Conservation (phyloP, 768 basidiomycete genomes). For the Cyclocybe aegerita region DNA sequence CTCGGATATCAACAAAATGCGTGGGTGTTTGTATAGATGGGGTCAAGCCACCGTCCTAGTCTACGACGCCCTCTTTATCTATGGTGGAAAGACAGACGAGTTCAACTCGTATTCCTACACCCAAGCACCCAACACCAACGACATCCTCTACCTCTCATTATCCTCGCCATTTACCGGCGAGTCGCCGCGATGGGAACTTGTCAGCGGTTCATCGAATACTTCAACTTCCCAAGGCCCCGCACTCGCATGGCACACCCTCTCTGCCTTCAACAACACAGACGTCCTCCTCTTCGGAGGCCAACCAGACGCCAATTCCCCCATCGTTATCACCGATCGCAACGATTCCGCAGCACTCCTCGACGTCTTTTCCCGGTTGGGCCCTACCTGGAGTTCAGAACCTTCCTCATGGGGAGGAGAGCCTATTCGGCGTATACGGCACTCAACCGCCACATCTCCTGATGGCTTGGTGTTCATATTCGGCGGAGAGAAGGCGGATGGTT, state of each 20-base stretch:
- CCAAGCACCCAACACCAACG: constrained; percentile 70
- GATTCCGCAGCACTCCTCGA: constrained; percentile 68
- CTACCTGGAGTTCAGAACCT: constrained; percentile 48
- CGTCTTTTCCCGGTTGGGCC: constrained; percentile 32
- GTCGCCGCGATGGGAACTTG: constrained; percentile 67
- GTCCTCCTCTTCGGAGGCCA: constrained; percentile 77
- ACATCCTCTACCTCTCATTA: constrained; percentile 48
- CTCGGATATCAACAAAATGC: background rate
- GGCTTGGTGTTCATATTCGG: constrained; percentile 73
- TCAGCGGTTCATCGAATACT: constrained; percentile 45
- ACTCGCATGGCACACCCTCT: constrained; percentile 80
- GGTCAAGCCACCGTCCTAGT: constrained; percentile 70
- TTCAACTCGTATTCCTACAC: constrained; percentile 70
- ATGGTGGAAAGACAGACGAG: constrained; percentile 80
- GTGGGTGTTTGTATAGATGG: constrained; percentile 59
- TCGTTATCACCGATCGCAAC: constrained; percentile 45
- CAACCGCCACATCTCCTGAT: constrained; percentile 45
- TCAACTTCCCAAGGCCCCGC: constrained; percentile 53
- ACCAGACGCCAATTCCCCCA: constrained; percentile 56
- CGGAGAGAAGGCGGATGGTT: constrained; percentile 82
- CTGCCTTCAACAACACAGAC: constrained; percentile 54
- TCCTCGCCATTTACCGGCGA: no score
- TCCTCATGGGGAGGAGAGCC: constrained; percentile 66
- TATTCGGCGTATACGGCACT: constrained; percentile 74
- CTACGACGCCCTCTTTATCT: constrained; percentile 61